These are phyloP conservation scores for Aspergillus sp. DNA, from an alignment of 2,329 filamentous ascomycete genomes.

Conservation along the genomic window DNA sequence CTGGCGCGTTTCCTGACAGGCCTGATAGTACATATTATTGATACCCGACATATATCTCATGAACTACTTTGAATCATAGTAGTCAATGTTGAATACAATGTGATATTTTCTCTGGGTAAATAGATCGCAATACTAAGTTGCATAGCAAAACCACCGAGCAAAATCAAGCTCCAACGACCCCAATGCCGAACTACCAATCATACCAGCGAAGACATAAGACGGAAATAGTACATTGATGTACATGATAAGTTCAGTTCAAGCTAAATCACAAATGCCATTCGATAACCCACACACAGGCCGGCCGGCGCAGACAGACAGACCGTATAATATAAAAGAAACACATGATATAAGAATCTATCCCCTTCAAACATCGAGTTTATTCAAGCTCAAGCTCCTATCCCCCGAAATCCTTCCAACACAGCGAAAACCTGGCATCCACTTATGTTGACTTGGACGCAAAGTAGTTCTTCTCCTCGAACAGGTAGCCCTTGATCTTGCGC, in stretches of 20 bases:
- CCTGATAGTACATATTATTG: constrained; percentile 42
- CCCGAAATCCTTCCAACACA: too few relatives aligned
- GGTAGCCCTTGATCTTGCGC: constrained; percentile 65
- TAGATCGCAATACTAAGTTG: neutral
- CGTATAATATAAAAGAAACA: neutral
- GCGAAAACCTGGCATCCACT: neutral
- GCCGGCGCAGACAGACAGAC: neutral
- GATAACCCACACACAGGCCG: neutral
- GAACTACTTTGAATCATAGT: neutral
- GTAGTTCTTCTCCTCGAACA: constrained; percentile 69
- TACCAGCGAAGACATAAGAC: neutral
- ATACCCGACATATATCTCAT: constrained; percentile 5
- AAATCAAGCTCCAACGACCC: neutral
- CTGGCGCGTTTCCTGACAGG: constrained; percentile 42
- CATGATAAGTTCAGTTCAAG: neutral
- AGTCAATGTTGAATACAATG: neutral
- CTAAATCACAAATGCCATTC: neutral
- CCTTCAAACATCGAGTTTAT: neutral
- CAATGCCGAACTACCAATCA: neutral
- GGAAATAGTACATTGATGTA: neutral
- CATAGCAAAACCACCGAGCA: neutral
- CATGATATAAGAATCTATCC: neutral
- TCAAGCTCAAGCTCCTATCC: neutral
- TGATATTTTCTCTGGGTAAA: neutral
- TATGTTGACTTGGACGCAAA: constrained; percentile 41